Evolutionary conservation across 148 eudicot species (phyloP), one percentile per base, ranked within the genome.

Genomic region (Agrostemma githago): DNA sequence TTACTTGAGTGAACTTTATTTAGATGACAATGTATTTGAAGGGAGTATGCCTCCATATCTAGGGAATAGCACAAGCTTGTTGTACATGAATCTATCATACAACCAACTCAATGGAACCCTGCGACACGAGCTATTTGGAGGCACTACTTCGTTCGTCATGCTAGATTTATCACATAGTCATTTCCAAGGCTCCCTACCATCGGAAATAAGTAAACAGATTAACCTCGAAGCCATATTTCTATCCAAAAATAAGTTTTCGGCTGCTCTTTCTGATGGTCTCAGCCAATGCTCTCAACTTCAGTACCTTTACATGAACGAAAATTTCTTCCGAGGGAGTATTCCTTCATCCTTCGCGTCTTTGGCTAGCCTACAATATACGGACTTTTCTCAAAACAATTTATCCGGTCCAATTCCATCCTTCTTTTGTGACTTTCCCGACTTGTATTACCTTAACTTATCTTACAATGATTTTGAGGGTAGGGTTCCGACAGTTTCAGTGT

Each of bases 331-430:
- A 6, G 89, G 87, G 12, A 5, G 48, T 0, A 72, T 84, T 63
- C 86, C 80, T 43, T 26, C 65, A 38, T 75, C 84, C 3, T 70
- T 84, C 1, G 63, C 54, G 17, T 17, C 40, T 59, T 41, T 87
- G 64, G 69, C 54, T 67, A 82, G 78, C 54, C 8, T 83, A 3
- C 71, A 7, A 51, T 8, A 9, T 2, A 5, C 83, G 12, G 48
- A 84, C 75, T 76, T 87, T 54, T 87, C 88, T 4, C 72, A 3
- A 14, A 87, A 87, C 56, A 78, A 82, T 12, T 70, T 85, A 15
- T 81, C 85, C 0, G 85, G 88, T 1, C 21, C 56, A 26, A 26
- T 26, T 26, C 34, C 1, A 26, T 26, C 34, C 34, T 26, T 26
- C 34, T 26, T 26, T 26, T 26, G 34, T 26, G 34, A 26, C 34